Base-by-base conservation (phyloP, 2,329 filamentous ascomycete genomes). In the Tolypocladium ovalisporum region DNA sequence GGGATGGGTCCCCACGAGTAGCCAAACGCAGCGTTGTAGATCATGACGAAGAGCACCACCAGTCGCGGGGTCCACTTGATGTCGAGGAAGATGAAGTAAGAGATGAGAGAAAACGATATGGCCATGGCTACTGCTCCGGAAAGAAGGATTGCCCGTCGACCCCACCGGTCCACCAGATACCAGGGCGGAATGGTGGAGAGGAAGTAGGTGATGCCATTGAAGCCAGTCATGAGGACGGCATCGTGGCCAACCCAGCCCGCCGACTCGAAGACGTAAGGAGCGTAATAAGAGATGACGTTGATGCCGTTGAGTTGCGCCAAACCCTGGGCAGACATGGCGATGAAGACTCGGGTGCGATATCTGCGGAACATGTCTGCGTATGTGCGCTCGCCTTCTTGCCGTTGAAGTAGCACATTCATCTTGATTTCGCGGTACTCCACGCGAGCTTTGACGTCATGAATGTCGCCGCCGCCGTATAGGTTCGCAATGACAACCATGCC, bases 211-310 rank as follows among this genome's bases (percentile, higher is more conserved):
- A 84, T 86, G 57, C 86, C 90, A 74, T 97, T 99, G 72, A 97
- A 90, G 57, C 94, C 94, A 8, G 94, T 96, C 94, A 97, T 97
- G 60, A 97, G 81, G 62, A 97, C 89, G 6, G 94, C 94, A 59
- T 90, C 81, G 63, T 93, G 90, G 34, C 93, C 94, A 57, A 84
- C 75, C 94, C 93, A 97, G n/a, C 94, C 93, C 40, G 94, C 94
- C 59, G 92, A 92, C 73, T 97, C 92, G 67, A 99, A 97, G 19
- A 97, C 93, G 57, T 95, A 85, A 0, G 94, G 94, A 1, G 94
- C 94, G 69, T 99, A 99, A 79, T 97, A 99, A 1, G 93, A 97
- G 62, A 99, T 99, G 70, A 99, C 94, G 74, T 99, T 99, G 77
- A 99, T 99, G 63, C 94, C 94, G 75, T 97, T 97, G 56, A 99